Percentiles rank a stretch among this genome's conserved stretches.
phyloP scores from a whole-genome alignment of 2,329 filamentous ascomycete genomes.

The Graphilbum ipis-grandicollis region DNA sequence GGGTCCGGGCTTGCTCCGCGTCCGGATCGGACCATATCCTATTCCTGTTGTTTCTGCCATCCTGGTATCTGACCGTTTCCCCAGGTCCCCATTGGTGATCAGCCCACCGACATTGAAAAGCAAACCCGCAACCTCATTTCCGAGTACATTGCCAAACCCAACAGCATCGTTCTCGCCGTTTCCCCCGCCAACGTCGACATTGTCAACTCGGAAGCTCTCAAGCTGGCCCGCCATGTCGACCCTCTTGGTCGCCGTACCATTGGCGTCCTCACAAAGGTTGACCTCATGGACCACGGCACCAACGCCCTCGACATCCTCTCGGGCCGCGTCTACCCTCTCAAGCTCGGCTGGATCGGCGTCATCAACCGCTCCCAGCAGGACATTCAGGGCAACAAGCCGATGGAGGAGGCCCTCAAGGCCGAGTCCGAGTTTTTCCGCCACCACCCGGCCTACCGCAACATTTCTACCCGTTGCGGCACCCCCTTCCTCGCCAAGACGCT shows the following conservation, averaged over 20 bases:
- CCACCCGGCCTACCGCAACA: conserved; percentile 93
- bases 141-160: conserved; percentile 96
- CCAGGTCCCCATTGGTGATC: conserved; percentile 13
- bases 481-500: conserved; percentile 88
- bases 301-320: conserved; percentile 98
- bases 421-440: conserved; percentile 94
- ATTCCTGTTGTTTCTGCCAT: too few species aligned
- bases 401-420: conserved; percentile 75
- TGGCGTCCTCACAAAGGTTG: conserved; percentile 95
- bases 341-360: conserved; percentile 93
- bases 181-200: conserved; percentile 95
- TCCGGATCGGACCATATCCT: too few species aligned
- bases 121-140: conserved; percentile 97
- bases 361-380: conserved; percentile 98
- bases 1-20: too few species aligned
- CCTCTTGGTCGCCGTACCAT: conserved; percentile 96
- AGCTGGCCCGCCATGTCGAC: conserved; percentile 90
- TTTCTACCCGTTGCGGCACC: conserved; percentile 82
- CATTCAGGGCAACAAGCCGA: conserved; percentile 89
- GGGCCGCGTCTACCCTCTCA: conserved; percentile 87
- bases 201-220: conserved; percentile 94
- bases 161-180: conserved; percentile 93
- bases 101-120: conserved; percentile 21
- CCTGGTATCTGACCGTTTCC: too few species aligned
- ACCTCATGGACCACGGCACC: conserved; percentile 96